These are phyloP conservation scores for Neurospora sp. DNA, from an alignment of 495 filamentous ascomycete species.

Conservation along the genomic window DNA sequence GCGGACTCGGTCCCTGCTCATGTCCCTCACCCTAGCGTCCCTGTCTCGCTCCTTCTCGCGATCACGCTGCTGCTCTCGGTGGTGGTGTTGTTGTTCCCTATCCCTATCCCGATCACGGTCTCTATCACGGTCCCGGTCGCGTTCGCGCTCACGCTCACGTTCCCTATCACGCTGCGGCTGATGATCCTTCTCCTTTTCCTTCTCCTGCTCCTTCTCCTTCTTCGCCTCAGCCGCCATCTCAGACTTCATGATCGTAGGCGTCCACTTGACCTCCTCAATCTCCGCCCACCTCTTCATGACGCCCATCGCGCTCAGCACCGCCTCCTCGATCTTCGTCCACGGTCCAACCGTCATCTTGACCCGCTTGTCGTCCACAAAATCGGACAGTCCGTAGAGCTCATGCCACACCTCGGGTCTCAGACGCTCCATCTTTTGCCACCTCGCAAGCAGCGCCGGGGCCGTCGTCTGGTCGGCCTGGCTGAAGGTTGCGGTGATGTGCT, in stretches of 20 bases:
- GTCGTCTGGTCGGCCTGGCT: slow-evolving; percentile 13
- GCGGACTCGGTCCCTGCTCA: not conserved
- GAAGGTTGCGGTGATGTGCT: slow-evolving; percentile 23
- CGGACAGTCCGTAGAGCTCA: slow-evolving; percentile 6
- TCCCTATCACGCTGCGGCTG: not conserved
- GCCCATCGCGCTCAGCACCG: slow-evolving; percentile 12
- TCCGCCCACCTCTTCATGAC: slow-evolving; percentile 23
- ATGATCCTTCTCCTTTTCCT: not conserved
- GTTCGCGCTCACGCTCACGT: slow-evolving; percentile 1
- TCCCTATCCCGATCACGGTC: slow-evolving; percentile 3
- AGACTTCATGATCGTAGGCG: slow-evolving; percentile 4
- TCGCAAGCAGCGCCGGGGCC: slow-evolving; percentile 5
- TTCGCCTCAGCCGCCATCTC: not conserved
- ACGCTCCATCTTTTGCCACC: slow-evolving; percentile 11
- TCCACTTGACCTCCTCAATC: slow-evolving; percentile 24
- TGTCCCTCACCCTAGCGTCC: not conserved
- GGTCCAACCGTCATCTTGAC: slow-evolving; percentile 23
- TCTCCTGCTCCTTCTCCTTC: slow-evolving; percentile 3
- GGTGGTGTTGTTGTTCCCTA: too few species aligned
- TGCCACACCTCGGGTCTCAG: slow-evolving; percentile 17
- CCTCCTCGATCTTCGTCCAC: slow-evolving; percentile 27
- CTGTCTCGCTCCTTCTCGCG: not conserved
- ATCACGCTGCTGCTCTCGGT: not conserved
- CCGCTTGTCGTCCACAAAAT: slow-evolving; percentile 13
- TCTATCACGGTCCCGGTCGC: slow-evolving; percentile 1